Percentiles rank a stretch among this genome's conserved stretches.
Evolutionary conservation across 306 rosid genomes (phyloP).

Genomic region (Castanopsis chinensis): DNA sequence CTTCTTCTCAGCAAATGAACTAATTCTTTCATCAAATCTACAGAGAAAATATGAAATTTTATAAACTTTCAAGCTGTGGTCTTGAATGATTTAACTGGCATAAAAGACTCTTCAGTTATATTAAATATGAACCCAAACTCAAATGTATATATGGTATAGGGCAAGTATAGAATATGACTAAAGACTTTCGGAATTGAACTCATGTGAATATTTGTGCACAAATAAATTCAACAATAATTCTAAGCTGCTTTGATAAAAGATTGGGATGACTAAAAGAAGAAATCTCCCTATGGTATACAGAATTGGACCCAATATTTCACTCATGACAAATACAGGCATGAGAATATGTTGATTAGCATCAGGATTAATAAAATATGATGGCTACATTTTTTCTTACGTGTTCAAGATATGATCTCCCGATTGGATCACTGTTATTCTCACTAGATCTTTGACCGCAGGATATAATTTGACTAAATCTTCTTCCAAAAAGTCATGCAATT

Average conservation of each 20-base stretch:
- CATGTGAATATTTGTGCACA: not conserved
- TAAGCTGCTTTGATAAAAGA: not conserved
- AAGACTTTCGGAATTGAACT: not conserved
- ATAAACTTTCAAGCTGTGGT: slow-evolving; percentile 1
- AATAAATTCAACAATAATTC: not conserved
- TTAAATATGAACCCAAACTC: not conserved
- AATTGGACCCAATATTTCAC: not conserved
- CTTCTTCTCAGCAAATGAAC: slow-evolving; percentile 84
- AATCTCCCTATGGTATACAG: not conserved
- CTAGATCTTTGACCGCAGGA: slow-evolving; percentile 64
- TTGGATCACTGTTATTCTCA: slow-evolving; percentile 83
- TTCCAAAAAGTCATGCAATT: slow-evolving; percentile 78
- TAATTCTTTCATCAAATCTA: slow-evolving; percentile 95
- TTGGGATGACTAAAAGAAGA: not conserved
- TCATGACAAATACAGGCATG: not conserved
- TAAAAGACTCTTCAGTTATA: not conserved
- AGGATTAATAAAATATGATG: slow-evolving; percentile 6
- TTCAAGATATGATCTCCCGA: slow-evolving; percentile 98
- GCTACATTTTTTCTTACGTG: slow-evolving; percentile 48
- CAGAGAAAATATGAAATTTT: slow-evolving; percentile 17
- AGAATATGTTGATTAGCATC: not conserved
- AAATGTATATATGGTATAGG: not conserved
- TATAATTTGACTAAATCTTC: slow-evolving; percentile 78
- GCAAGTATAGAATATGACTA: not conserved
- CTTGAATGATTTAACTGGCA: not conserved